These are phyloP conservation scores for Pezicula neosporulosa DNA, from an alignment of 2,329 filamentous ascomycete species.

Conservation along the genomic window DNA sequence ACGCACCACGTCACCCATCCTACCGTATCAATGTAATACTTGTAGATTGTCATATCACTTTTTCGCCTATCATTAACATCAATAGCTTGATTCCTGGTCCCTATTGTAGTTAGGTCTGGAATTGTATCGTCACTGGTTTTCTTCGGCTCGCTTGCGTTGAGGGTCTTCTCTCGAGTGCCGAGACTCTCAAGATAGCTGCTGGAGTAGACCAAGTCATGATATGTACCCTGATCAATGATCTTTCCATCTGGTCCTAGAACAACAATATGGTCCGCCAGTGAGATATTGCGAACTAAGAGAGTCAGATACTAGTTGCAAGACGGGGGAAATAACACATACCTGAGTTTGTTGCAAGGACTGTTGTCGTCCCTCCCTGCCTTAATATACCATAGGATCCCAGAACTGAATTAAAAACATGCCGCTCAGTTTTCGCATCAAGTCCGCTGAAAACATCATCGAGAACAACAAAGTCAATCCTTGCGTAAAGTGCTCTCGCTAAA, in stretches of 20 bases:
- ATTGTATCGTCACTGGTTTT: slow-evolving; percentile 20
- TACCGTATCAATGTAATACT: slow-evolving; percentile 18
- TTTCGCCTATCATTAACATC: slow-evolving; percentile 6
- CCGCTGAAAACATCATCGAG: slow-evolving; percentile 18
- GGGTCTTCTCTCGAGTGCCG: neutral
- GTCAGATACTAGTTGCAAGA: neutral
- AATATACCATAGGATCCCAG: slow-evolving; percentile 7
- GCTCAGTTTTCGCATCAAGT: slow-evolving; percentile 13
- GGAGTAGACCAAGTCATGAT: slow-evolving; percentile 27
- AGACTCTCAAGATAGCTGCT: slow-evolving; percentile 24
- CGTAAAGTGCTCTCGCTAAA: slow-evolving; percentile 15
- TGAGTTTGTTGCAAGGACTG: slow-evolving; percentile 1
- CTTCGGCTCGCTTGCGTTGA: neutral
- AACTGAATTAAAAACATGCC: slow-evolving; percentile 7
- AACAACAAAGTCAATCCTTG: slow-evolving; percentile 8
- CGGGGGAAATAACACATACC: neutral
- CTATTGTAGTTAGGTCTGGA: neutral
- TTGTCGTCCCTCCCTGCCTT: neutral
- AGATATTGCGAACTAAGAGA: slow-evolving; percentile 29
- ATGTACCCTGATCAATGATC: slow-evolving; percentile 33
- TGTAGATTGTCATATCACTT: slow-evolving; percentile 21
- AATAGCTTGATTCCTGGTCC: neutral
- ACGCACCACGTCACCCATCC: slow-evolving; percentile 7
- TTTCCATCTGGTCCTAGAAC: slow-evolving; percentile 27
- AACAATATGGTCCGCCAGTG: slow-evolving; percentile 36